Evolutionary conservation across 1,139 yeast species (phyloP).

Genomic region (Scheffersomyces segobiensis): DNA sequence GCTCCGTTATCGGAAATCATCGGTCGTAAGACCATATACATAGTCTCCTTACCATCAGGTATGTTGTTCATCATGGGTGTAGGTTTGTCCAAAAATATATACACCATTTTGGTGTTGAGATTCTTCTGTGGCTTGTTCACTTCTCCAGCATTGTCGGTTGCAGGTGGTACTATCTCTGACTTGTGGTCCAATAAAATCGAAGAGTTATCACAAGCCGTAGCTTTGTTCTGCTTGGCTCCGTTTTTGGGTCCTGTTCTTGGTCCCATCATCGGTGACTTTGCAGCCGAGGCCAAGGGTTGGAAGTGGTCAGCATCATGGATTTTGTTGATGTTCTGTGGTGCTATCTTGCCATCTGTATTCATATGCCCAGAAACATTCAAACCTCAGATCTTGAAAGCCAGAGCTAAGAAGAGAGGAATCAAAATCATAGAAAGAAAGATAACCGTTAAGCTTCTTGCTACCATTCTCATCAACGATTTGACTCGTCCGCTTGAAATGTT

Average conservation of each 20-base stretch:
- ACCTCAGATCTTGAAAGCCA: slow-evolving; percentile 52
- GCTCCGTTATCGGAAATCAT: slow-evolving; percentile 77
- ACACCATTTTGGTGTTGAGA: slow-evolving; percentile 63
- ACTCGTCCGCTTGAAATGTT: slow-evolving; percentile 67
- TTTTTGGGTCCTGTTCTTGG: slow-evolving; percentile 82
- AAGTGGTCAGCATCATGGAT: slow-evolving; percentile 78
- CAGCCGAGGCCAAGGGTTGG: slow-evolving; percentile 69
- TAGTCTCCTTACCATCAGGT: slow-evolving; percentile 60
- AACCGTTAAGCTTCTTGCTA: slow-evolving; percentile 17
- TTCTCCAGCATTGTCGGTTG: slow-evolving; percentile 83
- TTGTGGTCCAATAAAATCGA: slow-evolving; percentile 57
- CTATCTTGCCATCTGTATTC: slow-evolving; percentile 56
- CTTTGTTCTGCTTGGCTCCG: slow-evolving; percentile 68
- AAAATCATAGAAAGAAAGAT: slow-evolving; percentile 37
- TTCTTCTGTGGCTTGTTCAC: slow-evolving; percentile 81
- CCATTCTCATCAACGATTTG: slow-evolving; percentile 46
- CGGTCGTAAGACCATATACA: slow-evolving; percentile 67
- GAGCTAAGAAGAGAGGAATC: slow-evolving; percentile 63
- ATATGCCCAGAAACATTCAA: slow-evolving; percentile 72
- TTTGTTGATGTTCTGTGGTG: slow-evolving; percentile 69
- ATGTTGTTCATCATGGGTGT: slow-evolving; percentile 79
- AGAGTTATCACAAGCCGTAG: slow-evolving; percentile 67
- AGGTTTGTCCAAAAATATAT: slow-evolving; percentile 60
- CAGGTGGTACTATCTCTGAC: slow-evolving; percentile 85
- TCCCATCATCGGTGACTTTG: slow-evolving; percentile 80